Evolutionary conservation across 148 eudicot genomes (phyloP), one percentile per base, ranked within the genome.

Genomic region (Rheum nobile): DNA sequence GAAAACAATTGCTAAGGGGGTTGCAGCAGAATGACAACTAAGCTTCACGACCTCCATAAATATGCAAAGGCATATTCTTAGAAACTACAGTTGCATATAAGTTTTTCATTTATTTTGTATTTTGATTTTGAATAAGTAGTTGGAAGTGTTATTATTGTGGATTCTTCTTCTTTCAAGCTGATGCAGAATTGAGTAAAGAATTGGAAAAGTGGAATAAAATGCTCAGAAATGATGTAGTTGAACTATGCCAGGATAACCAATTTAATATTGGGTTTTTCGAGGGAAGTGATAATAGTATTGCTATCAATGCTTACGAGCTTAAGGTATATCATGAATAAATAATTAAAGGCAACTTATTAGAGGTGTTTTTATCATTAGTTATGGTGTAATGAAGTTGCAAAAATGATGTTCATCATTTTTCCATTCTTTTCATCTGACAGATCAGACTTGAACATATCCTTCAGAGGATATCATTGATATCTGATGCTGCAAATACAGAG

Each of bases 401-500:
- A n/a, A 52, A 57, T 32, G 24, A 29, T 31, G 39, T 43, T 61
- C 70, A 21, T 28, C 21, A 43, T 32, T 44, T 70, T 21, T 71
- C 32, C 46, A 1, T 47, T 39, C 46, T 35, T 74, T 63, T 57
- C 68, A 44, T 37, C 14, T 77, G 82, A 71, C 86, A 95, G 99
- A 91, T 95, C 76, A 89, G 99, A 77, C 87, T 95, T 72, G 97
- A 92, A 86, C 99, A 95, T 81, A 92, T 92, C 70, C 91, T 95
- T 77, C 96, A 95, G 83, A 87, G 99, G 80, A 92, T 92, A 84
- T 79, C 88, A 29, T 74, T 95, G 55, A 90, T 95, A 83, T 92
- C 92, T 46, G 97, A 92, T 82, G 99, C 97, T 74, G 97, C 91
- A 57, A 92, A 92, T 71, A 95, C 99, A 35, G 99, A 95, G 84